phyloP scores from a whole-genome alignment of 78 protist species.

The Dictyostelium brefeldianum region DNA sequence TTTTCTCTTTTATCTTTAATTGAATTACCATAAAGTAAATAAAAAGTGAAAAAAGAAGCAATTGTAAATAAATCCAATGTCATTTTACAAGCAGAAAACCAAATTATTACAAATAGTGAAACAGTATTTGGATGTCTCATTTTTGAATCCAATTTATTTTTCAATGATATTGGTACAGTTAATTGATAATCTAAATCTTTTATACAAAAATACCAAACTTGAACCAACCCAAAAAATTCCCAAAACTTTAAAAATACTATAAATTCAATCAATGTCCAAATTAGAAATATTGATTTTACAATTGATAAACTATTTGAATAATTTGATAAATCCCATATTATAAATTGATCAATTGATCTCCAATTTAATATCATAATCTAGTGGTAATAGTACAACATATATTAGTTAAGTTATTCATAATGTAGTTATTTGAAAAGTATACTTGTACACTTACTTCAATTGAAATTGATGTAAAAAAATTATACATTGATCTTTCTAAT shows the following conservation, averaged over 20 bases:
- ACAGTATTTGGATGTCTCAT: constrained; percentile 28
- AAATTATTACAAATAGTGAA: background rate
- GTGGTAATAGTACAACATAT: too few species aligned
- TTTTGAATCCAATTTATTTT: background rate
- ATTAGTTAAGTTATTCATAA: too few species aligned
- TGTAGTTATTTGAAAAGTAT: too few species aligned
- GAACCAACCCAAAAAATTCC: constrained; percentile 18
- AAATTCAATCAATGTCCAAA: background rate
- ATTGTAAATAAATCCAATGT: constrained; percentile 22
- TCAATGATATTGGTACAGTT: background rate
- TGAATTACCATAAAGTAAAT: constrained; percentile 10
- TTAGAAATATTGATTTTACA: background rate
- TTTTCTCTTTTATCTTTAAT: too few species aligned
- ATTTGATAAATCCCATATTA: background rate
- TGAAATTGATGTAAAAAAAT: background rate
- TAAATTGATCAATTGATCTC: background rate
- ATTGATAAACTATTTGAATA: background rate
- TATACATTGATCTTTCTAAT: constrained; percentile 6
- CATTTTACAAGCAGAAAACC: constrained; percentile 16
- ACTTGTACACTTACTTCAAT: constrained; percentile 8
- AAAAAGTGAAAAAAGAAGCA: background rate
- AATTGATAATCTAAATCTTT: background rate
- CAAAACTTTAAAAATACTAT: background rate
- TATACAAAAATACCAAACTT: background rate
- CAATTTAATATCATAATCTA: background rate